These are phyloP conservation scores for Auriscalpium microsporum DNA, from an alignment of 768 basidiomycete genomes.

Conservation along the genomic window DNA sequence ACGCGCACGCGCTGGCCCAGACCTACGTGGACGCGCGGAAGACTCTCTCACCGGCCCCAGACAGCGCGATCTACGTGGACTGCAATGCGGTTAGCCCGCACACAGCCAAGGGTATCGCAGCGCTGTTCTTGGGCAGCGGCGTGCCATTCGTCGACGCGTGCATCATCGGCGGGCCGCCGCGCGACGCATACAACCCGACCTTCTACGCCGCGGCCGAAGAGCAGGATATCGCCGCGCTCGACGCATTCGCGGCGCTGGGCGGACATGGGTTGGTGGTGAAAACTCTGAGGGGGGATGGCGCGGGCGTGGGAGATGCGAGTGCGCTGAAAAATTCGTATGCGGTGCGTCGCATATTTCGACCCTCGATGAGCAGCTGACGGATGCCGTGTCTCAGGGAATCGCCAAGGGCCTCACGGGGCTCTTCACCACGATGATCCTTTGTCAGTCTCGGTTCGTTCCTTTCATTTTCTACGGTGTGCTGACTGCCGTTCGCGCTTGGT, in stretches of 20 bases:
- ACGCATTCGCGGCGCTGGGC: constrained; percentile 32
- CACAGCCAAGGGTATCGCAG: constrained; percentile 39
- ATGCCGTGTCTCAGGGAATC: constrained; percentile 34
- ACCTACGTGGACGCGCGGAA: constrained; percentile 25
- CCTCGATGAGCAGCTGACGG: not conserved
- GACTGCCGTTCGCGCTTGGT: not conserved
- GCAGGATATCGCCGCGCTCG: constrained; percentile 25
- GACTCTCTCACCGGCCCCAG: not conserved
- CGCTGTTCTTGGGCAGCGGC: constrained; percentile 30
- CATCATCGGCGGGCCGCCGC: constrained; percentile 52
- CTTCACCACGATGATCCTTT: constrained; percentile 47
- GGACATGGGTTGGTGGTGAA: constrained; percentile 39
- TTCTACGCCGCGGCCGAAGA: constrained; percentile 43
- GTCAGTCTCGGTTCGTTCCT: constrained; percentile 22
- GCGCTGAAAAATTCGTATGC: constrained; percentile 60
- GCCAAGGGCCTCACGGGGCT: constrained; percentile 46
- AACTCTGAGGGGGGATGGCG: constrained; percentile 37
- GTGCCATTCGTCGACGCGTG: constrained; percentile 45
- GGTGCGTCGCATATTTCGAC: constrained; percentile 25
- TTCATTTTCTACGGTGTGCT: not conserved
- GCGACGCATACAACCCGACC: constrained; percentile 38
- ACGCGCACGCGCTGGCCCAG: constrained; percentile 38
- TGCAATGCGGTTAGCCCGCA: constrained; percentile 52
- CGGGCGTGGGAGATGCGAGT: constrained; percentile 48
- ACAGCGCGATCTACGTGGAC: constrained; percentile 36